Evolutionary conservation across 495 filamentous ascomycete species (phyloP), one percentile per base, ranked within the genome.

Genomic region (Hypoxylon fuscum): DNA sequence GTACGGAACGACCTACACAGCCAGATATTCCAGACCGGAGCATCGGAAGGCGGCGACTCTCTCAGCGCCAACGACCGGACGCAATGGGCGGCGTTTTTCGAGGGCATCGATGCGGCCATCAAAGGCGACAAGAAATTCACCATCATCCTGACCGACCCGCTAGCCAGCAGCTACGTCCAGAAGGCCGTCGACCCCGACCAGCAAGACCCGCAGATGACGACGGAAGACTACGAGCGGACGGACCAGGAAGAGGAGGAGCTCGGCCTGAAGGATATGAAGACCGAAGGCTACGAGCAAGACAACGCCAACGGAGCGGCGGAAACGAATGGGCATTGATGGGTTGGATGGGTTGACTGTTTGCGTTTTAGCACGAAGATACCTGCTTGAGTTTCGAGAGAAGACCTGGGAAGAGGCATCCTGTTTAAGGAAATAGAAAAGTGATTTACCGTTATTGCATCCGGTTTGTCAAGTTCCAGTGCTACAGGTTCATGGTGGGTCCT

Each of bases 151-250:
- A 84, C 88, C 60, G 95, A 98, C 72, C 95, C 95, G 2, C 71
- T 98, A 60, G 95, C 93, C 12, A 88, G 86, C 70, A 94, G 90
- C 73, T 98, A 98, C 68, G 90, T 98, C 50, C 95, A 98, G 77
- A 95, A 92, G 72, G 77, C 94, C 34, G 86, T 84, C 47, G 79
- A 87, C 15, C 82, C 84, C 14, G 83, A 84, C 11, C 86, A 88
- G 51, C 82, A 84, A 11, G 95, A 98, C 68, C 85, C 86, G 9
- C 88, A 97, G 79, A 85, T 98, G 66, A 85, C 78, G 15, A 82
- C 84, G 2, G 92, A 92, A 72, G 93, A 96, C 31, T 97, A 98
- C 70, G 86, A 88, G 42, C 83, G 95, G 58, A 96, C 93, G 0
- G 86, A 87, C 0, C 88, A 96, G 73, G 96, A 98, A 72, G 88